These are phyloP conservation scores for Marchantia polymorpha DNA, from an alignment of 225 moss, liverwort and hornwort species.

Conservation along the genomic window DNA sequence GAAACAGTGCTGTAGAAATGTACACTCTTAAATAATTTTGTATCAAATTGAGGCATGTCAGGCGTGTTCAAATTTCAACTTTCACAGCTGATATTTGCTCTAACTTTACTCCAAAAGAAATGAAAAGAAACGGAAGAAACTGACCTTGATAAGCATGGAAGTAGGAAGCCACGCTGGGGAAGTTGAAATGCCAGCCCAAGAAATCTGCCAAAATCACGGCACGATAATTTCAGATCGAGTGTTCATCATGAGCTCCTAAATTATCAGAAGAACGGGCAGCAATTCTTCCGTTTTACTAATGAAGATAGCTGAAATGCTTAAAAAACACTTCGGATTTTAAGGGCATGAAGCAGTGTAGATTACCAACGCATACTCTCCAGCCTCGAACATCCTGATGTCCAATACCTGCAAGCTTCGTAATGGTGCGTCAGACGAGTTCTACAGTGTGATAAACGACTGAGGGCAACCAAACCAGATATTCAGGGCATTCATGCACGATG, in stretches of 20 bases:
- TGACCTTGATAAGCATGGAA: constrained; percentile 87
- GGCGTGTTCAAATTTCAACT: no score
- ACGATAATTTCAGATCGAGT: background rate
- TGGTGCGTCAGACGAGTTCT: background rate
- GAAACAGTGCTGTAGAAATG: background rate
- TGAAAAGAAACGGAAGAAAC: no score
- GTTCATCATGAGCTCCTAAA: no score
- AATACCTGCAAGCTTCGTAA: constrained; percentile 53
- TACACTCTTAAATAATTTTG: no score
- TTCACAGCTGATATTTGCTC: no score
- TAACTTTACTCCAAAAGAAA: no score
- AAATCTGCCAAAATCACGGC: constrained; percentile 41
- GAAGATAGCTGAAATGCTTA: no score
- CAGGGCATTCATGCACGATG: background rate
- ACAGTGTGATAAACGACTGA: background rate
- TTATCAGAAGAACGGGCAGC: no score
- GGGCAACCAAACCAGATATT: background rate
- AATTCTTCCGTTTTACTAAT: no score
- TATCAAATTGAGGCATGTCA: no score
- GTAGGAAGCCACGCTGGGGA: constrained; percentile 96
- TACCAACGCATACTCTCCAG: constrained; percentile 98
- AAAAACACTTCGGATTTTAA: background rate
- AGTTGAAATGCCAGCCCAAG: constrained; percentile 92
- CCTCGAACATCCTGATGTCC: constrained; percentile 71
- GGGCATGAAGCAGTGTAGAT: background rate